Conservation (phyloP, 2,329 filamentous ascomycete species). For the Botrytis pseudocinerea region DNA sequence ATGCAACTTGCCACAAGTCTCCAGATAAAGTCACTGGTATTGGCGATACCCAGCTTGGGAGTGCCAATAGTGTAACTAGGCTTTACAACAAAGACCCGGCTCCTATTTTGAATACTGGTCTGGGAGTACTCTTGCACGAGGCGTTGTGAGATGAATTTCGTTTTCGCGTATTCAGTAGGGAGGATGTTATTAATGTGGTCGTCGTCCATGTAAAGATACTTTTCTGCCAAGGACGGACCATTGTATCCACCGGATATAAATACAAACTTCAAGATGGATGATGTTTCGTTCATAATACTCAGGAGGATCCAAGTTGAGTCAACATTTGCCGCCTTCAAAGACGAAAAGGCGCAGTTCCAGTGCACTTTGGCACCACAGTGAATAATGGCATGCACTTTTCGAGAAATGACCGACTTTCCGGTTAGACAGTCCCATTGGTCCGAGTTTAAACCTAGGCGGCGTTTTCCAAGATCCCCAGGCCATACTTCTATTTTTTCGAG, state of each 20-base stretch:
- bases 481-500: conserved; percentile 31
- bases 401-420: conserved; percentile 38
- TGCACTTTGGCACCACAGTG: conserved; percentile 81
- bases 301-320: conserved; percentile 48
- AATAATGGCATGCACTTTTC: conserved; percentile 66
- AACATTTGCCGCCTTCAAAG: conserved; percentile 72
- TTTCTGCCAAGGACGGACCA: conserved; percentile 39
- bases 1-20: conserved; percentile 30
- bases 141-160: conserved; percentile 71
- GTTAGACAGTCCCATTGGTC: conserved; percentile 63
- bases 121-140: conserved; percentile 50
- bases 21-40: conserved; percentile 37
- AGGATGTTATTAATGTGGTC: conserved; percentile 41
- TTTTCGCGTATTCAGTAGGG: conserved; percentile 82
- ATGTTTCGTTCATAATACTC: conserved; percentile 21
- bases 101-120: neutral
- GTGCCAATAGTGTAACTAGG: conserved; percentile 35
- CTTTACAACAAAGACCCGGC: conserved; percentile 29
- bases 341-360: conserved; percentile 74
- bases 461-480: conserved; percentile 70
- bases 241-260: conserved; percentile 38
- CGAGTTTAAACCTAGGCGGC: conserved; percentile 66
- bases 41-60: conserved; percentile 32
- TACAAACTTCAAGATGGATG: conserved; percentile 28
- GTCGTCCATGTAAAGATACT: conserved; percentile 52